Evolutionary conservation across 2,329 filamentous ascomycete genomes (phyloP).

Genomic region (Penicillium palitans): DNA sequence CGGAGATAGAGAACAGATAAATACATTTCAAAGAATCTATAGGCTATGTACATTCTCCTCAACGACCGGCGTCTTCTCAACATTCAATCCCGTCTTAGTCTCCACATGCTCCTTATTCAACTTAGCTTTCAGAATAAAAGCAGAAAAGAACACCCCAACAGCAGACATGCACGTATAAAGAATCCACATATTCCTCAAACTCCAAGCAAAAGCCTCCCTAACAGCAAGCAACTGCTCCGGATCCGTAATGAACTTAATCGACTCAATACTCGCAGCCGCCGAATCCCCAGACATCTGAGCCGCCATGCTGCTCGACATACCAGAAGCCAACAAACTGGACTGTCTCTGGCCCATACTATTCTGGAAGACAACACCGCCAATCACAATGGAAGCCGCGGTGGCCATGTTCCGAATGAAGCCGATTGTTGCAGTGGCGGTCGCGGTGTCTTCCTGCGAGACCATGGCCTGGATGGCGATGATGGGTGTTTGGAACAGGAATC

Average conservation of each 20-base stretch:
- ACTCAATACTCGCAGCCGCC: conserved; percentile 50
- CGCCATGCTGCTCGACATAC: conserved; percentile 28
- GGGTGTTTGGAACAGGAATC: conserved; percentile 56
- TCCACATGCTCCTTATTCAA: conserved; percentile 54
- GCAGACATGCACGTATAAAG: conserved; percentile 48
- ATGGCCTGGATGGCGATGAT: conserved; percentile 58
- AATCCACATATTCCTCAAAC: conserved; percentile 53
- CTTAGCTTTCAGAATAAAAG: conserved; percentile 47
- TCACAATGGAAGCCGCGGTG: conserved; percentile 66
- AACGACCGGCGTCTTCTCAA: conserved; percentile 22
- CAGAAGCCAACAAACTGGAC: conserved; percentile 60
- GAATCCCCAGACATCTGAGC: conserved; percentile 42
- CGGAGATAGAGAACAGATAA: too few species aligned
- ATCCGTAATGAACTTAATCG: conserved; percentile 44
- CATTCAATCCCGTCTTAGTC: conserved; percentile 51
- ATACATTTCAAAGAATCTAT: not conserved
- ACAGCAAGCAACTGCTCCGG: conserved; percentile 42
- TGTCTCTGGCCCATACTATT: conserved; percentile 53
- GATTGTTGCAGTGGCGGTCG: conserved; percentile 55
- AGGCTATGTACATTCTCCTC: conserved; percentile 8
- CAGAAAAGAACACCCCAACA: conserved; percentile 43
- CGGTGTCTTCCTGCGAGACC: conserved; percentile 51
- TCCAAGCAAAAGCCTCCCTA: conserved; percentile 50
- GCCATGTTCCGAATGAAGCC: conserved; percentile 65
- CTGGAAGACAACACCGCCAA: conserved; percentile 78